These are phyloP conservation scores for Houttuynia cordata DNA, from an alignment of 164 flowering plant genomes.

Conservation along the genomic window DNA sequence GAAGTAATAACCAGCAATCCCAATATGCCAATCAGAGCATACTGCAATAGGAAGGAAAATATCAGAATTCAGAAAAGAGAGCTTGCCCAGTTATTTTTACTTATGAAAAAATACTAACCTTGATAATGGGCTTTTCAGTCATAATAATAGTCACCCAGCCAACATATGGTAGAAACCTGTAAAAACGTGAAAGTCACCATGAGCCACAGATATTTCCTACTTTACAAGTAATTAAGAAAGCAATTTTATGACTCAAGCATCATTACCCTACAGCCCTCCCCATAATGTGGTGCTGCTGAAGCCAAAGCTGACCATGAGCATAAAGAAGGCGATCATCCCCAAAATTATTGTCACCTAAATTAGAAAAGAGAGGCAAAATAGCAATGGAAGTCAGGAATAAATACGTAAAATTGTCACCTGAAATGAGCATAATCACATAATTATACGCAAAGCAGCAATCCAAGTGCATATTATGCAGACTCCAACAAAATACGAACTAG, in stretches of 20 bases:
- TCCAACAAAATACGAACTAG: too few species aligned
- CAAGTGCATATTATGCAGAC: too few species aligned
- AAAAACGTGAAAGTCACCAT: background rate
- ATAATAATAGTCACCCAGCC: constrained; percentile 27
- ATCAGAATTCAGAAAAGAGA: background rate
- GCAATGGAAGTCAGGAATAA: too few species aligned
- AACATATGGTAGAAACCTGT: constrained; percentile 21
- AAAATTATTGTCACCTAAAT: constrained; percentile 46
- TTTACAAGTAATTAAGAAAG: background rate
- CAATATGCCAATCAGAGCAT: background rate
- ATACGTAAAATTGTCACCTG: too few species aligned
- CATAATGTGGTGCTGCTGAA: constrained; percentile 51
- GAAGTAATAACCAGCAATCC: constrained; percentile 2
- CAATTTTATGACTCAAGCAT: background rate
- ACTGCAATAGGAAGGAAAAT: background rate
- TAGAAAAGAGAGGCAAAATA: background rate
- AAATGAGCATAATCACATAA: too few species aligned
- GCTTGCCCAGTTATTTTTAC: background rate
- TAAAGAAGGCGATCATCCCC: constrained; percentile 47
- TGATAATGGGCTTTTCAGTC: constrained; percentile 22
- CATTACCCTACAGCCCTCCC: constrained; percentile 72
- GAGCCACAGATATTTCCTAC: background rate
- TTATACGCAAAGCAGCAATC: too few species aligned
- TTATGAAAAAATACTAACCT: constrained; percentile 10
- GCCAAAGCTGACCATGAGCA: constrained; percentile 55